Evolutionary conservation across 768 basidiomycete genomes (phyloP).

Genomic region (Imleria badia): DNA sequence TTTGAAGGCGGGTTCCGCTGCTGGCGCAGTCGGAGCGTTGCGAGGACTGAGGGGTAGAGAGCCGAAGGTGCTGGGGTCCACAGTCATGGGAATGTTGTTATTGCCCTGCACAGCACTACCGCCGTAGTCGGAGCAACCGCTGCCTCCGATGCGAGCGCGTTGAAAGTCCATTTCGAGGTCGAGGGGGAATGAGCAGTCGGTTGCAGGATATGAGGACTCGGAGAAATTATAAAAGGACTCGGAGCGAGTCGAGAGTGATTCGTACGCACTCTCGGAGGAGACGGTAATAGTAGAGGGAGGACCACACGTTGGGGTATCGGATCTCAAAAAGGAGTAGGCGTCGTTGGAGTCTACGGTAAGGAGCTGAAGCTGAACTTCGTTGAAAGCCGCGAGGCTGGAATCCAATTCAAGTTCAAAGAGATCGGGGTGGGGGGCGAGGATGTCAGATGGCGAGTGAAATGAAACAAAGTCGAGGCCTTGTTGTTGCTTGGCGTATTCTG

Average conservation of each 20-base stretch:
- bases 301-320: slow-evolving; percentile 62
- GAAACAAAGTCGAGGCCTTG: slow-evolving; percentile 65
- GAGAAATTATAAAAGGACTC: slow-evolving; percentile 70
- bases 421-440: slow-evolving; percentile 77
- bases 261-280: slow-evolving; percentile 75
- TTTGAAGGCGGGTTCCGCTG: slow-evolving; percentile 27
- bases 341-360: slow-evolving; percentile 64
- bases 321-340: slow-evolving; percentile 62
- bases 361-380: slow-evolving; percentile 61
- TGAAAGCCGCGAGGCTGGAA: slow-evolving; percentile 62
- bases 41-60: slow-evolving; percentile 57
- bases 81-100: slow-evolving; percentile 40
- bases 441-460: slow-evolving; percentile 66
- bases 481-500: slow-evolving; percentile 38
- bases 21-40: slow-evolving; percentile 42
- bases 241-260: slow-evolving; percentile 64
- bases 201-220: slow-evolving; percentile 48
- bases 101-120: slow-evolving; percentile 37
- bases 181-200: slow-evolving; percentile 56
- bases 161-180: slow-evolving; percentile 77
- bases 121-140: slow-evolving; percentile 52
- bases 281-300: slow-evolving; percentile 78
- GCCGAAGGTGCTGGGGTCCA: slow-evolving; percentile 61
- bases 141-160: slow-evolving; percentile 52
- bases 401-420: slow-evolving; percentile 84